phyloP scores from a whole-genome alignment of 768 basidiomycete species.

The Rubroboletus pulcherrimus region DNA sequence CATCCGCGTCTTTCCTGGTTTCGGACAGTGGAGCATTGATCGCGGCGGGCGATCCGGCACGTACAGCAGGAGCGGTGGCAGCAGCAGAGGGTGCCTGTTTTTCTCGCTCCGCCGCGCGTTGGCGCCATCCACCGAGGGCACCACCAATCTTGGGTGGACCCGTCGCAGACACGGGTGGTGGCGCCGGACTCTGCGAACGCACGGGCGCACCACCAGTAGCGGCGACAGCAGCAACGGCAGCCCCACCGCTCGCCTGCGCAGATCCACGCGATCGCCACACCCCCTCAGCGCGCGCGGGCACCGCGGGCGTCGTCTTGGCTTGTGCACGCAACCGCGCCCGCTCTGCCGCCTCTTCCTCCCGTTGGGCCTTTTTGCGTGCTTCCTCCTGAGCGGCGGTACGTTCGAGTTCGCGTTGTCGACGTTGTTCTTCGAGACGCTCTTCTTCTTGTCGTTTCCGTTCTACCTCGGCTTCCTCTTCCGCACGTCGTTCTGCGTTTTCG shows the following conservation, averaged over 20 bases:
- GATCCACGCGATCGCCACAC: slow-evolving; percentile 17
- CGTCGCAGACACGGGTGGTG: slow-evolving; percentile 27
- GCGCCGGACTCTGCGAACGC: slow-evolving; percentile 47
- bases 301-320: slow-evolving; percentile 23
- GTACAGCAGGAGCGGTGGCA: no score
- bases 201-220: background rate
- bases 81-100: background rate
- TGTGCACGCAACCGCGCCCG: slow-evolving; percentile 36
- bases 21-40: slow-evolving; percentile 36
- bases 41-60: slow-evolving; percentile 15
- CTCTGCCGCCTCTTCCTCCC: slow-evolving; percentile 69
- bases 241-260: slow-evolving; percentile 24
- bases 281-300: slow-evolving; percentile 19
- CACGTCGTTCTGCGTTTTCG: slow-evolving; percentile 41
- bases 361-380: slow-evolving; percentile 55
- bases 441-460: slow-evolving; percentile 60
- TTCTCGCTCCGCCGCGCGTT: slow-evolving; percentile 26
- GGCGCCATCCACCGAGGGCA: slow-evolving; percentile 51
- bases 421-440: slow-evolving; percentile 47
- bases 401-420: slow-evolving; percentile 51
- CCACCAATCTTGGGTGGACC: slow-evolving; percentile 36
- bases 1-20: slow-evolving; percentile 56
- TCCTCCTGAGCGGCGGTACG: slow-evolving; percentile 50
- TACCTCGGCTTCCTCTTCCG: slow-evolving; percentile 53
- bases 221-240: background rate